phyloP scores from a whole-genome alignment of 805 yeast genomes.

The Ogataea dorogensis region DNA sequence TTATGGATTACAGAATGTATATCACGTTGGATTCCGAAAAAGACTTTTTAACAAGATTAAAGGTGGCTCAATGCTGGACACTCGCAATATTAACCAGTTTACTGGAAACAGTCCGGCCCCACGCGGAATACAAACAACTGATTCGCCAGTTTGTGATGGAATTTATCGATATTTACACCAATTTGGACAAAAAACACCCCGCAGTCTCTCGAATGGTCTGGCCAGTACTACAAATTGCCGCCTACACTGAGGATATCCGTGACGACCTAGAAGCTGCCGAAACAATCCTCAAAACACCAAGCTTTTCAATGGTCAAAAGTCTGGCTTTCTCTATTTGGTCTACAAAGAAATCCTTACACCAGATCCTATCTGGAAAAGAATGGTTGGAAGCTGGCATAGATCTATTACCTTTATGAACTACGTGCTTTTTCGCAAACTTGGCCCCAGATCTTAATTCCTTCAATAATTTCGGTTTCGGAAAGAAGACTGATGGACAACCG shows the following conservation, averaged over 20 bases:
- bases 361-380: constrained; percentile 34
- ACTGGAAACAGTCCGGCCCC: constrained; percentile 33
- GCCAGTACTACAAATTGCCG: constrained; percentile 49
- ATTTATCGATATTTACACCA: constrained; percentile 40
- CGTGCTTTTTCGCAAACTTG: constrained; percentile 27
- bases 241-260: constrained; percentile 33
- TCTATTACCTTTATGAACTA: constrained; percentile 36
- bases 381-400: constrained; percentile 47
- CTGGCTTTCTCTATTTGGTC: constrained; percentile 43
- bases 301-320: constrained; percentile 35
- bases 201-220: constrained; percentile 49
- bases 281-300: constrained; percentile 41
- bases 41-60: constrained; percentile 30
- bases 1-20: constrained; percentile 36
- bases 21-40: constrained; percentile 6
- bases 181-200: constrained; percentile 39
- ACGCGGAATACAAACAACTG: constrained; percentile 19
- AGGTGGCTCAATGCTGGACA: constrained; percentile 44
- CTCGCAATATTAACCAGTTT: constrained; percentile 34
- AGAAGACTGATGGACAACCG: constrained; percentile 60
- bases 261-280: constrained; percentile 36
- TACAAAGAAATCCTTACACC: constrained; percentile 35
- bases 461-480: constrained; percentile 42
- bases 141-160: constrained; percentile 35
- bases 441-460: constrained; percentile 55